These are phyloP conservation scores for Rhododendron molle DNA, from an alignment of 148 eudicot species.

Conservation along the genomic window DNA sequence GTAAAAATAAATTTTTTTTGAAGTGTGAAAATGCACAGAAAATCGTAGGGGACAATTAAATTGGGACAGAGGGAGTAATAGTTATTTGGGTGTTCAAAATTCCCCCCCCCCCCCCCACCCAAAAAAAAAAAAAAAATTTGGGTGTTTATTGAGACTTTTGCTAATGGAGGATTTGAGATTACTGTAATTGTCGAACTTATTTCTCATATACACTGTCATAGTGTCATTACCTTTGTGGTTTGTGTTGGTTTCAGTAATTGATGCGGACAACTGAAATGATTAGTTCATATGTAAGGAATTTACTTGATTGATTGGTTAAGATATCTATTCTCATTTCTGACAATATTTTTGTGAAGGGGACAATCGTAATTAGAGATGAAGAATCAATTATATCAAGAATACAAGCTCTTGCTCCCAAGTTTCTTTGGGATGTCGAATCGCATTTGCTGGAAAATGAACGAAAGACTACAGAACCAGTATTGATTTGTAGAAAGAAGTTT, in stretches of 20 bases:
- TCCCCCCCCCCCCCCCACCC: no score
- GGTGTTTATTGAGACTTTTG: neutral
- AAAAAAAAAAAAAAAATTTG: neutral
- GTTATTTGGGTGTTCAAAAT: no score
- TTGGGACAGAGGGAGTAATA: no score
- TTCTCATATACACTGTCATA: neutral
- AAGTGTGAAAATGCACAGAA: no score
- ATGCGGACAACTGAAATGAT: neutral
- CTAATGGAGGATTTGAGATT: neutral
- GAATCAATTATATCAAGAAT: slow-evolving; percentile 55
- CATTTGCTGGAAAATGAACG: slow-evolving; percentile 60
- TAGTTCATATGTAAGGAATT: neutral
- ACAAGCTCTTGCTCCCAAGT: slow-evolving; percentile 54
- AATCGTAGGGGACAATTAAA: no score
- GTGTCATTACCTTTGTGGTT: neutral
- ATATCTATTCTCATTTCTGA: neutral
- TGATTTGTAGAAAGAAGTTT: slow-evolving; percentile 81
- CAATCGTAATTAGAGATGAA: slow-evolving; percentile 70
- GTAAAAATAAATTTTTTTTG: no score
- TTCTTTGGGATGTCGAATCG: slow-evolving; percentile 80
- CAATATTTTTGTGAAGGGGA: slow-evolving; percentile 55
- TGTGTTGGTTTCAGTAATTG: neutral
- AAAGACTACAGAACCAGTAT: slow-evolving; percentile 47
- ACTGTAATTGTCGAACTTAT: neutral
- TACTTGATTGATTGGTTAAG: neutral